Base-by-base conservation (phyloP, 208 protist genomes). In the Wallacemonas sp. region DNA sequence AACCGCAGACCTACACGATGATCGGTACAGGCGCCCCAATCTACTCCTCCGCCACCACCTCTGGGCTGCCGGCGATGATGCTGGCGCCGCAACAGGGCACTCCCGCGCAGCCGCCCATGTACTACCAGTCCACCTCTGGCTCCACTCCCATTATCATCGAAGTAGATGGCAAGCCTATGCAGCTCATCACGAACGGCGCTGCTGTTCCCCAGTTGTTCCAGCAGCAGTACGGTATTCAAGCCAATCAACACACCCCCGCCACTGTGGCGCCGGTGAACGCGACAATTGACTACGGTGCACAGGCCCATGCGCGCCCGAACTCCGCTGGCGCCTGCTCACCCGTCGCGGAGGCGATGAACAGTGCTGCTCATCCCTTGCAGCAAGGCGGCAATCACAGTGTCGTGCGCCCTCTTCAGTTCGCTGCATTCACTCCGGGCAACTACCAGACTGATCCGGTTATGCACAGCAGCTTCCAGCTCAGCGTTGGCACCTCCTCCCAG, bases 361-460 rank as follows among this genome's bases (percentile, higher is more conserved):
- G 17, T 45, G 11, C 66, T 24, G 6, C 11, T 6, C n/a, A 8
- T 22, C 17, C 33, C 30, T 47, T 21, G 53, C 34, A 19, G 5
- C 72, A 30, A 11, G 17, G 17, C 38, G 38, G 51, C 60, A 22
- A 19, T 12, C 59, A 38, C 59, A 41, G 19, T n/a, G 21, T 65
- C 36, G 70, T 75, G 21, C 45, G 59, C 31, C 76, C 76, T 41
- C 65, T 78, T 0, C 33, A 45, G 39, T 78, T 82, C 62, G 36
- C 62, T 15, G 62, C 76, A 1, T 77, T 78, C 56, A 39, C 42
- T 15, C 55, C 70, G 1, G 56, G 62, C 9, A 72, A 46, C 42
- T 38, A 47, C 34, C 62, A 70, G 38, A 44, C 28, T 38, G 65
- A 82, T 31, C 56, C 64, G 12, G 53, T 73, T 11, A 62, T 80